Conservation (phyloP, 2,329 filamentous ascomycete genomes). For the Gyromitra esculenta region DNA sequence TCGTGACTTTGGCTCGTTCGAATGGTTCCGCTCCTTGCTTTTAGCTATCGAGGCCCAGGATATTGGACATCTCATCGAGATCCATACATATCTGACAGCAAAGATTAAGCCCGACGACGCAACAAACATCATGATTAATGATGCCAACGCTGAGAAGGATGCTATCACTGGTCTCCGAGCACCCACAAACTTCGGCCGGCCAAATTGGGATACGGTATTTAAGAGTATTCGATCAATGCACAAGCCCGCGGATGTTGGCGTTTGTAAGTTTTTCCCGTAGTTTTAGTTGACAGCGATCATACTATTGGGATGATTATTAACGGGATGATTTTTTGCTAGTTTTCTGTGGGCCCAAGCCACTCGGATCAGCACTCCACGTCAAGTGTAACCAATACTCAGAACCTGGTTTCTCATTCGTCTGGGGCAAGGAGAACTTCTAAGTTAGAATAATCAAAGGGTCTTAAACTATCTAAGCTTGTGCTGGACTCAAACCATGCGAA, state of each 20-base stretch:
- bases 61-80: constrained; percentile 83
- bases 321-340: constrained; percentile 59
- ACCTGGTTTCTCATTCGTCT: constrained; percentile 71
- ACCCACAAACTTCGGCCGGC: constrained; percentile 84
- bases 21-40: constrained; percentile 87
- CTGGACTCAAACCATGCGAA: background rate
- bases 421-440: constrained; percentile 67
- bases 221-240: constrained; percentile 82
- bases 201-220: constrained; percentile 93
- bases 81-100: constrained; percentile 86
- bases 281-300: background rate
- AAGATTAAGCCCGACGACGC: constrained; percentile 87
- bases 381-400: constrained; percentile 91
- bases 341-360: constrained; percentile 84
- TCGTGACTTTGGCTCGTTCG: constrained; percentile 85
- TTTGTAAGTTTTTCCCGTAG: constrained; percentile 62
- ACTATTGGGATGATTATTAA: constrained; percentile 5
- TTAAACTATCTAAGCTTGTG: background rate
- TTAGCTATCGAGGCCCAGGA: constrained; percentile 88
- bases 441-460: background rate
- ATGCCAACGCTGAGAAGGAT: constrained; percentile 83
- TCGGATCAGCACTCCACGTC: constrained; percentile 79
- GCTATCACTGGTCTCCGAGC: constrained; percentile 83
- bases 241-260: constrained; percentile 75
- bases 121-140: constrained; percentile 93